phyloP scores from a whole-genome alignment of 306 rosid genomes.

The Castanea sativa region DNA sequence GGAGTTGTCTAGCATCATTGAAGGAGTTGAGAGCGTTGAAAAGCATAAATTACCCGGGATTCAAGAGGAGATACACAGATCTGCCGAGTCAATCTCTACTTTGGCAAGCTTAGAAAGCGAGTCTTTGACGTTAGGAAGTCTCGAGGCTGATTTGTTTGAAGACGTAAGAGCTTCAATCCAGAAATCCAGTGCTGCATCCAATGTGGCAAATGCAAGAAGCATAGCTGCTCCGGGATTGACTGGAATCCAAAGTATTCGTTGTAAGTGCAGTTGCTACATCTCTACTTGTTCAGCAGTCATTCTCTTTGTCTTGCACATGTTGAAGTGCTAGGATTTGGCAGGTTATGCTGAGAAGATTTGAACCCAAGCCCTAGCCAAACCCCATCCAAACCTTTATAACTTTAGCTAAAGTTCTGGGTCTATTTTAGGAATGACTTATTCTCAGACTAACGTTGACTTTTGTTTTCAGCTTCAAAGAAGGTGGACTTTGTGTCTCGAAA shows the following conservation, averaged over 20 bases:
- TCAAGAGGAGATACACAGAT: constrained; percentile 67
- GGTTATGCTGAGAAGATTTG: background rate
- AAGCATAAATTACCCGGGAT: constrained; percentile 48
- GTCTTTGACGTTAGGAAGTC: constrained; percentile 57
- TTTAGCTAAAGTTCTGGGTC: background rate
- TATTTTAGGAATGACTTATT: background rate
- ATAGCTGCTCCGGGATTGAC: constrained; percentile 22
- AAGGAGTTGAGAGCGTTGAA: constrained; percentile 60
- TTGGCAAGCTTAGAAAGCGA: constrained; percentile 73
- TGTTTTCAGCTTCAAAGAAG: constrained; percentile 58
- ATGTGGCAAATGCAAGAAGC: constrained; percentile 25
- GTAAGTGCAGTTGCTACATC: constrained; percentile 37
- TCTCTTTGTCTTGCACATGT: background rate
- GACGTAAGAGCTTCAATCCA: constrained; percentile 96
- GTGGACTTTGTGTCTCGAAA: constrained; percentile 41
- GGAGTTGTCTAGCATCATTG: constrained; percentile 79
- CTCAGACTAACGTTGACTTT: constrained; percentile 10
- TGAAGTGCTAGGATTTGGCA: background rate
- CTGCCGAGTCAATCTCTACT: constrained; percentile 75
- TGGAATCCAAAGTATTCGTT: constrained; percentile 19
- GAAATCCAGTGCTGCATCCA: constrained; percentile 51
- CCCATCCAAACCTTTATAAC: background rate
- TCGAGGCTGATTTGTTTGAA: constrained; percentile 67
- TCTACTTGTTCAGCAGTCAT: background rate
- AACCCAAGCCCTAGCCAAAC: background rate